Evolutionary conservation across 805 yeast genomes (phyloP), one percentile per base, ranked within the genome.

Genomic region (Cyberlindnera saturnus): DNA sequence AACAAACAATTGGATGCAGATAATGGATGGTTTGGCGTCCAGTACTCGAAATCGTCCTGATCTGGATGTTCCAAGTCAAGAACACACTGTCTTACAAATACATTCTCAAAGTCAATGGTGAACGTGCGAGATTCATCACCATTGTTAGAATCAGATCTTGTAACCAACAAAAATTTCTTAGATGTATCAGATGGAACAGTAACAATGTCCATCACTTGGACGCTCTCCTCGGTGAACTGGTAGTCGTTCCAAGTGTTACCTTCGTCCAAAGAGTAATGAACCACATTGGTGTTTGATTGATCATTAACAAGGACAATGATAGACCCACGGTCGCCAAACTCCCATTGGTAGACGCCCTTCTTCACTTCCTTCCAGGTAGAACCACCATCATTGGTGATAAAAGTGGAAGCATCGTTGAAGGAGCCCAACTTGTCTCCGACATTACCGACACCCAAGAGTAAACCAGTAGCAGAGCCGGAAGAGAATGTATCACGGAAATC

Each of bases 321-420:
- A 0, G 96, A 81, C 11, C 99, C 99, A 50, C 87, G 86, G 63
- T 93, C 99, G 48, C 98, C 98, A 62, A 71, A 93, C 62, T 90
- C 98, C 98, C 98, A 93, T 77, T 85, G 83, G 55, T 75, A 75
- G 1, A 78, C 74, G 2, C 95, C 93, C 48, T 83, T 77, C 42
- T 64, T 71, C 28, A 91, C 67, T 61, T 87, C 95, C 40, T 61
- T 76, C 98, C 99, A 93, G 2, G 89, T 75, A 9, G 79, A 64
- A 44, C 99, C 99, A 2, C 93, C 99, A 64, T 93, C 97, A 5
- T 73, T 68, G 6, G 96, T 80, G 48, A 93, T 63, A 54, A 77
- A 93, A 0, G 96, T 86, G 2, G 85, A 71, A 0, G 82, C 73
- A 36, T 81, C 77, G 1, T 71, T 69, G 18, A 60, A 43, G 2